Percentiles rank a stretch among this genome's conserved stretches.
Evolutionary conservation across 148 eudicot genomes (phyloP).

Genomic region (Cornus controversa): DNA sequence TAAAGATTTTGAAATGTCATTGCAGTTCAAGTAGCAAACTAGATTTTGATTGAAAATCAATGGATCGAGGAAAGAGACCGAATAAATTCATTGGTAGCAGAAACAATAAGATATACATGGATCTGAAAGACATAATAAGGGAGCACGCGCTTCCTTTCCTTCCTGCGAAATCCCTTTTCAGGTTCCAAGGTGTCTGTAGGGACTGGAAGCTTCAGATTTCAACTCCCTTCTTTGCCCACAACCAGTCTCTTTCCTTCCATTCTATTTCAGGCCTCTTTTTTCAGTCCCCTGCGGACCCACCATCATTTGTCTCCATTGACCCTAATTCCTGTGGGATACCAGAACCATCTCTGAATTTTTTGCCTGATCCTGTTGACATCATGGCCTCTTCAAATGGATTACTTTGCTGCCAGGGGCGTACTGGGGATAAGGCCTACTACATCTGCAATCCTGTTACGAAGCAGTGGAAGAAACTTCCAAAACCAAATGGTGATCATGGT

Average conservation of each 20-base stretch:
- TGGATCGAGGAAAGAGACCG: slow-evolving; percentile 46
- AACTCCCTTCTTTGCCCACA: slow-evolving; percentile 58
- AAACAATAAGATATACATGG: slow-evolving; percentile 41
- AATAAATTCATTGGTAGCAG: slow-evolving; percentile 13
- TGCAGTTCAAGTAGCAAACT: slow-evolving; percentile 6
- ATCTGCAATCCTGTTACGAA: slow-evolving; percentile 60
- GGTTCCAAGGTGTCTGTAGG: slow-evolving; percentile 44
- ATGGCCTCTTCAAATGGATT: slow-evolving; percentile 57
- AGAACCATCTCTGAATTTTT: slow-evolving; percentile 42
- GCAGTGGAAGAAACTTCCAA: slow-evolving; percentile 54
- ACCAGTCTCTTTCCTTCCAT: slow-evolving; percentile 41
- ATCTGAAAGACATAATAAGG: slow-evolving; percentile 51
- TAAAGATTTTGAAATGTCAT: slow-evolving; percentile 6
- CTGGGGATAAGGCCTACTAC: slow-evolving; percentile 46
- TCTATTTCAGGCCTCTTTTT: slow-evolving; percentile 47
- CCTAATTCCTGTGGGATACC: slow-evolving; percentile 57
- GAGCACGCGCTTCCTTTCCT: slow-evolving; percentile 56
- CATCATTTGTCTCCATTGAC: slow-evolving; percentile 45
- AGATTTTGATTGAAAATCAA: slow-evolving; percentile 12
- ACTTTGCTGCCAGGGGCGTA: slow-evolving; percentile 52
- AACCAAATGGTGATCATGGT: slow-evolving; percentile 52
- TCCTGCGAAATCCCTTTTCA: slow-evolving; percentile 62
- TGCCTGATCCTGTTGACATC: slow-evolving; percentile 50
- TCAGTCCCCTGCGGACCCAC: slow-evolving; percentile 30
- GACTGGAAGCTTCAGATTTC: slow-evolving; percentile 63